phyloP scores from a whole-genome alignment of 2,329 filamentous ascomycete genomes.

The Eutypa lata region DNA sequence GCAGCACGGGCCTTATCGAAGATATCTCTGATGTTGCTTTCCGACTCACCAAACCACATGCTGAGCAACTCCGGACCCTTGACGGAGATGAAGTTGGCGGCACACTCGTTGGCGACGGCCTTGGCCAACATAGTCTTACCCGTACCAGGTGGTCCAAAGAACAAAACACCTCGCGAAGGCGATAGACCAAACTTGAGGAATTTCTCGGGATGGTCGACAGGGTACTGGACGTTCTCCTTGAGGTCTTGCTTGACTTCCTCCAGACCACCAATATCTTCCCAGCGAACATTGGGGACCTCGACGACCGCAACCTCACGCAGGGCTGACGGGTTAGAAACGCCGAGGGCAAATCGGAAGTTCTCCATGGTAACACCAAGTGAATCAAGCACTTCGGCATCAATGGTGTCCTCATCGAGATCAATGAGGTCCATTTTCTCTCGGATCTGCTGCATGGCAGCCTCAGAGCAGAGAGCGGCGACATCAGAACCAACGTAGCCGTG shows the following conservation, averaged over 20 bases:
- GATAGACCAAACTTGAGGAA: constrained; percentile 99
- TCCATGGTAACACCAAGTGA: constrained; percentile 99
- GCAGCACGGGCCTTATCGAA: constrained; percentile 99
- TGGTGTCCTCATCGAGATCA: constrained; percentile 97
- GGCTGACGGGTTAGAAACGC: constrained; percentile 96
- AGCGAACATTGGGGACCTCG: constrained; percentile 98
- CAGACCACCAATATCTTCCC: constrained; percentile 99
- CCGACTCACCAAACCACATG: constrained; percentile 99
- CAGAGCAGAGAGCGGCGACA: constrained; percentile 95
- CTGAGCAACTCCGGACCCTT: constrained; percentile 97
- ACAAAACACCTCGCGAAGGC: constrained; percentile 95
- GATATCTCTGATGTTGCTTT: constrained; percentile 99
- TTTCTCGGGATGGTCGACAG: constrained; percentile 98
- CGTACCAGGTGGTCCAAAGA: constrained; percentile 98
- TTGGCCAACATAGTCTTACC: constrained; percentile 99
- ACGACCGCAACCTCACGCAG: constrained; percentile 98
- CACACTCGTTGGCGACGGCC: constrained; percentile 98
- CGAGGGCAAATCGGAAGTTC: constrained; percentile 98
- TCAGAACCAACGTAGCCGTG: constrained; percentile 99
- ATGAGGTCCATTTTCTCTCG: constrained; percentile 99
- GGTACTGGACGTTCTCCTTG: constrained; percentile 98
- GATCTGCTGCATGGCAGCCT: constrained; percentile 99
- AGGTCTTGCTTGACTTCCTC: constrained; percentile 99
- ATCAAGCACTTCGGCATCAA: constrained; percentile 96
- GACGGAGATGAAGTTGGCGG: constrained; percentile 99